Evolutionary conservation across 441 rosid species (phyloP).

Genomic region (Pelargonium myrrhifolium): DNA sequence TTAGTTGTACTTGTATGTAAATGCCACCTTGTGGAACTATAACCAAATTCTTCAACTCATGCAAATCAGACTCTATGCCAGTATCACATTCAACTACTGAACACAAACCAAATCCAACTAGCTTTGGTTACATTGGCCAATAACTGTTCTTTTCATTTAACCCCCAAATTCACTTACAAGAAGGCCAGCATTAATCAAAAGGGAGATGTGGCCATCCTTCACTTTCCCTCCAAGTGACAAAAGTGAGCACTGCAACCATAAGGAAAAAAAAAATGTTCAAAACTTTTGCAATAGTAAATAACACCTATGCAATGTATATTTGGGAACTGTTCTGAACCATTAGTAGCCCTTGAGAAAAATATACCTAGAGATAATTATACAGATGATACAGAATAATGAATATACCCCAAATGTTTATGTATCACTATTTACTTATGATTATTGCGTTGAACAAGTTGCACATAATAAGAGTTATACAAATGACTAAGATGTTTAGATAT

Average conservation of each 20-base stretch:
- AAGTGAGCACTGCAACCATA: slow-evolving; percentile 48
- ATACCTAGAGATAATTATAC: background rate
- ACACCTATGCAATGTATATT: background rate
- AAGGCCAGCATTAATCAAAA: slow-evolving; percentile 73
- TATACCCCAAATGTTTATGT: background rate
- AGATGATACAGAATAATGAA: background rate
- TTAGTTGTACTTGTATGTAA: background rate
- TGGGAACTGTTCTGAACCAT: background rate
- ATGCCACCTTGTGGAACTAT: background rate
- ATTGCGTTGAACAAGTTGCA: background rate
- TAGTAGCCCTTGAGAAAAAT: background rate
- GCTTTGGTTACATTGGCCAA: slow-evolving; percentile 1
- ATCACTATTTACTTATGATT: background rate
- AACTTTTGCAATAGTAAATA: background rate
- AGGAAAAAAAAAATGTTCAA: background rate
- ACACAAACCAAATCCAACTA: background rate
- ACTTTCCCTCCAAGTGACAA: slow-evolving; percentile 71
- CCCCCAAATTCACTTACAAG: slow-evolving; percentile 49
- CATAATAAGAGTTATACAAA: background rate
- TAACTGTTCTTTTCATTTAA: no score
- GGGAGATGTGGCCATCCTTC: slow-evolving; percentile 65
- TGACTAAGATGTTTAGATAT: background rate
- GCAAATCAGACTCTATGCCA: background rate
- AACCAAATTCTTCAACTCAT: background rate
- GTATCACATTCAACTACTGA: background rate